Evolutionary conservation across 768 basidiomycete genomes (phyloP).

Genomic region (Boletus subcaerulescens): DNA sequence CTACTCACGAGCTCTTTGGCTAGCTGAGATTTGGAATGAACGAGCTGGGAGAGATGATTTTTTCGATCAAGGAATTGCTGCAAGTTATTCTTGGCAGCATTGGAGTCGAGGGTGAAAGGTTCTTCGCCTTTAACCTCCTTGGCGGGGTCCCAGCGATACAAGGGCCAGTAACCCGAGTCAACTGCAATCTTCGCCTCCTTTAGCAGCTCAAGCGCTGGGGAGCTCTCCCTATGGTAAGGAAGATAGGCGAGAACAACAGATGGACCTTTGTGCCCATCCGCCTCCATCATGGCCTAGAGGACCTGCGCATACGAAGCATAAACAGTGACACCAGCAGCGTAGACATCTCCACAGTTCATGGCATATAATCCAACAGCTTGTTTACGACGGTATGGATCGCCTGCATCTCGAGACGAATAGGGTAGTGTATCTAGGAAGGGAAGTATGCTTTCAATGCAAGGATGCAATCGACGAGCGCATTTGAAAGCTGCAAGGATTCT

Average conservation of each 20-base stretch:
- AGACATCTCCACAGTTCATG: slow-evolving; percentile 97
- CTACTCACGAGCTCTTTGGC: slow-evolving; percentile 81
- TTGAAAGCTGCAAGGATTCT: slow-evolving; percentile 37
- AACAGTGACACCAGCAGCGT: slow-evolving; percentile 91
- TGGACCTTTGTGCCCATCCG: slow-evolving; percentile 86
- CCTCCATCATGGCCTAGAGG: slow-evolving; percentile 86
- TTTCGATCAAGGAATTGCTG: slow-evolving; percentile 93
- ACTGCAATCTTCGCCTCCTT: slow-evolving; percentile 98
- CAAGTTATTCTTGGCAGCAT: slow-evolving; percentile 90
- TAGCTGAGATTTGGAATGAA: slow-evolving; percentile 74
- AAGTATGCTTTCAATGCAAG: slow-evolving; percentile 64
- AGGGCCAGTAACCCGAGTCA: slow-evolving; percentile 95
- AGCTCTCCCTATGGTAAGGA: slow-evolving; percentile 76
- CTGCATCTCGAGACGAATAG: slow-evolving; percentile 72
- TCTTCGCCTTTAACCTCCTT: slow-evolving; percentile 74
- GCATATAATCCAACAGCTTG: slow-evolving; percentile 97
- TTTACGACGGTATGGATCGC: slow-evolving; percentile 76
- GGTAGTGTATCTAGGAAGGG: slow-evolving; percentile 81
- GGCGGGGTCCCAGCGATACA: slow-evolving; percentile 96
- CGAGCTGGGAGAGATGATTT: slow-evolving; percentile 94
- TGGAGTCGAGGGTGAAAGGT: slow-evolving; percentile 90
- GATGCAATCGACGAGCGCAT: slow-evolving; percentile 51
- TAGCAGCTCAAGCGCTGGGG: slow-evolving; percentile 82
- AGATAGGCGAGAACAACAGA: slow-evolving; percentile 93
- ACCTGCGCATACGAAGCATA: slow-evolving; percentile 96